Evolutionary conservation across 73 alveolate genomes (phyloP).

Genomic region (Blepharisma japonicum): DNA sequence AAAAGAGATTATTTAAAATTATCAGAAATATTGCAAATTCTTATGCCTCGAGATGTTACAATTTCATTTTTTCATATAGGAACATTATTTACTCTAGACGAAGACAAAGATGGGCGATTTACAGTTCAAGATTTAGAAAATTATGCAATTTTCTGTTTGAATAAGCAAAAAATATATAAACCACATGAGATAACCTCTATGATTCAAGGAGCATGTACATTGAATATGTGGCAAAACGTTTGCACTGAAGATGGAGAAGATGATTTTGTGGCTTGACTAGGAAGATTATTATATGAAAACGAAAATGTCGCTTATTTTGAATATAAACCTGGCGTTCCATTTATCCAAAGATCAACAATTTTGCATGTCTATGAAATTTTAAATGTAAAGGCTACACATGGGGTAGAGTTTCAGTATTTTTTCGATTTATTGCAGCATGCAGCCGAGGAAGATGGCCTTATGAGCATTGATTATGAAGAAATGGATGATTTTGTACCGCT

Average conservation of each 20-base stretch:
- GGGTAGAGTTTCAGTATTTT: conserved; percentile 88
- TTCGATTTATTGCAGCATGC: conserved; percentile 85
- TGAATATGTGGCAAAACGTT: conserved; percentile 75
- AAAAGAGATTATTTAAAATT: conserved; percentile 55
- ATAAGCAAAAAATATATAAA: conserved; percentile 74
- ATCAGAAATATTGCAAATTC: conserved; percentile 49
- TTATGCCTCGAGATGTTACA: conserved; percentile 77
- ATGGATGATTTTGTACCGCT: conserved; percentile 93
- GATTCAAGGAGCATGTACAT: conserved; percentile 80
- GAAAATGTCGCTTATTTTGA: conserved; percentile 54
- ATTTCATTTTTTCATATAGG: conserved; percentile 87
- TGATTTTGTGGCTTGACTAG: conserved; percentile 89
- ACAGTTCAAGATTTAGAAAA: conserved; percentile 69
- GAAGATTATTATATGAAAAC: conserved; percentile 63
- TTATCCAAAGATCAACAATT: conserved; percentile 58
- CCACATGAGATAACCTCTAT: conserved; percentile 80
- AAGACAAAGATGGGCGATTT: conserved; percentile 86
- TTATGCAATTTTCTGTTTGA: conserved; percentile 72
- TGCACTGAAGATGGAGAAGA: conserved; percentile 75
- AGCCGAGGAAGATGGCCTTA: conserved; percentile 88
- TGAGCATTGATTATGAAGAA: conserved; percentile 81
- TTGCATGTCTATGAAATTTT: conserved; percentile 78
- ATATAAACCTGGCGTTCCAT: conserved; percentile 46
- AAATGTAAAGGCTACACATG: conserved; percentile 86
- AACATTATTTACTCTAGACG: conserved; percentile 75